Base-by-base conservation (phyloP, 805 yeast genomes). In the Saccharomyces paradoxus region DNA sequence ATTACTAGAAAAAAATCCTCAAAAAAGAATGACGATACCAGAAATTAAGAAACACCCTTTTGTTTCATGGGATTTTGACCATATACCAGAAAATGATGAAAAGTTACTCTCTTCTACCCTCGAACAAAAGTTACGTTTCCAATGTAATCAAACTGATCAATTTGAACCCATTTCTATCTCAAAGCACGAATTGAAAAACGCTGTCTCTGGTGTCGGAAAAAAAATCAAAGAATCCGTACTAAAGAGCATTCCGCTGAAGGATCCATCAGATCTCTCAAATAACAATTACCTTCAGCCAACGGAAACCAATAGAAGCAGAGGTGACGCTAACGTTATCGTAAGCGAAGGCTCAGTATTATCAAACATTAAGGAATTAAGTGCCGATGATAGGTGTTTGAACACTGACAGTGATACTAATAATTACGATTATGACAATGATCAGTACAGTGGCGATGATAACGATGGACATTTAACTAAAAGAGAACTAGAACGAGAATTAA, bases 1-100 rank as follows among this genome's bases (percentile, higher is more conserved):
- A 61, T 67, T 94, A 61, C 75, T 94, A 29, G 79, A 77, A 41
- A 92, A 89, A 64, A 80, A 88, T 65, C 90, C 96, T 4, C 64
- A 68, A 8, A 71, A 77, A 46, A 78, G 99, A 65, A 79, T 86
- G 22, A 84, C 83, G 17, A 84, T 92, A 41, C 69, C 73, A 13
- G 87, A 86, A 28, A 85, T 90, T 54, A 90, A 89, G 68, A 68
- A 70, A 7, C 96, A 92, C 69, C 87, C 89, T 1, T 90, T 95
- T 72, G 71, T 80, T 1, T 59, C 75, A 29, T 74, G 75, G 57
- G 78, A 74, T 28, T 61, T 80, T 55, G 53, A 60, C 21, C 62
- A 57, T 51, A 21, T 53, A 46, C 48, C 58, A 3, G 49, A 53
- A 22, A 47, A 53, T 13, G 58, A 54, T 21, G 58, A 58, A 17